Evolutionary conservation across 345 rosid genomes (phyloP), one percentile per base, ranked within the genome.

Genomic region (Sisymbrium altissimum): DNA sequence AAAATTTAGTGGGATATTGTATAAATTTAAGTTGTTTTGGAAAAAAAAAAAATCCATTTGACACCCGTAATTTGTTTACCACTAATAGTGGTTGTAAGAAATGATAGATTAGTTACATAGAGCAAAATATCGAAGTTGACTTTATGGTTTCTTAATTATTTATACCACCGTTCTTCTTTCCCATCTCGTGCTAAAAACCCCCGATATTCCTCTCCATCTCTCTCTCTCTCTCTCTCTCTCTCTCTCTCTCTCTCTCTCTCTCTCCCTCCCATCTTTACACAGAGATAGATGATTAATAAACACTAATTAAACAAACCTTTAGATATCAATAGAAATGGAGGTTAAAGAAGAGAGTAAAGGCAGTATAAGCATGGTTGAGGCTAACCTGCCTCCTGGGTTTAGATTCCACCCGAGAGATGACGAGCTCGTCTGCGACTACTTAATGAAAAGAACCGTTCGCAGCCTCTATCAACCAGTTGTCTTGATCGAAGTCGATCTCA

Each of bases 351-450:
- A 58, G 57, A 39, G 49, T 33, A 76, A 63, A 35, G 82, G 66
- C 14, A 64, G 81, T 77, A 80, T 89, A 83, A 85, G 91, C 56
- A 77, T 81, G 84, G 88, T 87, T 72, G 48, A 88, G 81, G 86
- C 97, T 15, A 81, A 89, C 60, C 78, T 94, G 76, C 97, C 97
- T 1, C 93, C 97, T 0, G 98, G 98, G 0, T 94, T 91, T 70
- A 85, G 97, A 4, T 94, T 94, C 78, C 96, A 94, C 54, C 98
- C 98, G 0, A 89, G 96, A 1, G 98, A 94, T 53, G 97, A 92
- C 50, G 98, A 94, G 80, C 91, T 91, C 46, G 81, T 94, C 41
- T 81, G 81, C 64, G 82, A 84, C 80, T 94, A 94, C 79, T 86
- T 94, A 10, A 79, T 80, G 1, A 76, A 77, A 68, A 88, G 91